Evolutionary conservation across 768 basidiomycete species (phyloP), one percentile per base, ranked within the genome.

Genomic region (Solioccasus polychromus): DNA sequence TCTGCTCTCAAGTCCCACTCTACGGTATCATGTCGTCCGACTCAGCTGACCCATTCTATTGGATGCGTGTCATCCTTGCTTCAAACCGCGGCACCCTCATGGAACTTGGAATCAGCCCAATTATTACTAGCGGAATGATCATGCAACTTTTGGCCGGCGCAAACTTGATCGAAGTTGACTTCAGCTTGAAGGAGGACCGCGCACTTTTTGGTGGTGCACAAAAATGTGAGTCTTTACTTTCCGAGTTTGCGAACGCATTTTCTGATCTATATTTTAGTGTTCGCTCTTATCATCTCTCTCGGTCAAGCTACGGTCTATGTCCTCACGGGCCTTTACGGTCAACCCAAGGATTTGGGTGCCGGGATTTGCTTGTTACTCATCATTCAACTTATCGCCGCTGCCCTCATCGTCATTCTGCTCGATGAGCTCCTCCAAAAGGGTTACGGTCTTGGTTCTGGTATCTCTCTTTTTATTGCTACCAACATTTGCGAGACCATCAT

Each of bases 21-120:
- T 99, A 98, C 70, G 96, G 96, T 52, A 98, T 99, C 82, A 95
- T 97, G 85, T 96, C 92, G 23, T 96, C 93, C 48, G 95, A 99
- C 78, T 96, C 93, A 55, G 92, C 92, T 44, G 95, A 99, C 73
- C 96, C 96, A 12, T 83, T 99, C 34, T 97, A 96, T 75, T 98
- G 95, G 96, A 93, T 97, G 88, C 90, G 95, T 71, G 95, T 95
- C 73, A 98, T 99, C 71, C 82, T 99, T 50, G 95, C 96, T 19
- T 96, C 92, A 7, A 98, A 98, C 74, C 82, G 95, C 49, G 96
- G 96, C 53, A 98, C 96, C 1, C 85, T 98, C 51, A 99, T 99
- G 96, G 96, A 99, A 71, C 83, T 99, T 50, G 95, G 96, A 49
- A 98, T 98, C 59, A 94, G 85, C 23, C 96, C 96, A 31, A 96